These are phyloP conservation scores for Blastomyces parvus DNA, from an alignment of 2,329 filamentous ascomycete genomes.

Conservation along the genomic window DNA sequence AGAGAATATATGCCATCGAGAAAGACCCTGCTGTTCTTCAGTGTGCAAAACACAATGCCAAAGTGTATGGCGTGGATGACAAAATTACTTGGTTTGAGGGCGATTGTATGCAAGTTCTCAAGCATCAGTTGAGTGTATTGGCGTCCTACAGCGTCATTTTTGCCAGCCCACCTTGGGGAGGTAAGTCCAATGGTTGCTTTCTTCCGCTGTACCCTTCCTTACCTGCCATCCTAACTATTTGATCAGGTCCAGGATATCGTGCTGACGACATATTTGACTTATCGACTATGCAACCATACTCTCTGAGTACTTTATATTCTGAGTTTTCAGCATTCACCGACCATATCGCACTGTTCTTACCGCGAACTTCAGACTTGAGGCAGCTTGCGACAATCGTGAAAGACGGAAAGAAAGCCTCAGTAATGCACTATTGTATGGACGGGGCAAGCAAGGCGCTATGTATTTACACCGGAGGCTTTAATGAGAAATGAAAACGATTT, in stretches of 20 bases:
- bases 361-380: constrained; percentile 70
- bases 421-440: constrained; percentile 84
- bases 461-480: constrained; percentile 45
- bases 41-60: constrained; percentile 87
- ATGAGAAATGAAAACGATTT: background rate
- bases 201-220: background rate
- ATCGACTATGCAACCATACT: constrained; percentile 80
- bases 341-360: constrained; percentile 66
- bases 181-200: constrained; percentile 32
- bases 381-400: constrained; percentile 56
- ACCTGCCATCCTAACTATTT: constrained; percentile 8
- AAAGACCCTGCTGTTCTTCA: constrained; percentile 68
- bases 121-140: constrained; percentile 40
- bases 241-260: constrained; percentile 52
- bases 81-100: constrained; percentile 79
- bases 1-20: constrained; percentile 79
- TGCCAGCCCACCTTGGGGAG: constrained; percentile 65
- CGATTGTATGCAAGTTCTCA: constrained; percentile 71
- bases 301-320: constrained; percentile 51
- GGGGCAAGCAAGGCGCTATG: constrained; percentile 73
- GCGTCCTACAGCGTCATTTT: constrained; percentile 52
- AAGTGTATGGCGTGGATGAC: constrained; percentile 67
- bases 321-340: constrained; percentile 47
- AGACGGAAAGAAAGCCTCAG: constrained; percentile 51
- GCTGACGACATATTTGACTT: constrained; percentile 69